A percentile compares a stretch with the other conserved stretches of the same genome.
phyloP scores from a whole-genome alignment of 192 early-diverging fungal species.

The Coemansia sp. region DNA sequence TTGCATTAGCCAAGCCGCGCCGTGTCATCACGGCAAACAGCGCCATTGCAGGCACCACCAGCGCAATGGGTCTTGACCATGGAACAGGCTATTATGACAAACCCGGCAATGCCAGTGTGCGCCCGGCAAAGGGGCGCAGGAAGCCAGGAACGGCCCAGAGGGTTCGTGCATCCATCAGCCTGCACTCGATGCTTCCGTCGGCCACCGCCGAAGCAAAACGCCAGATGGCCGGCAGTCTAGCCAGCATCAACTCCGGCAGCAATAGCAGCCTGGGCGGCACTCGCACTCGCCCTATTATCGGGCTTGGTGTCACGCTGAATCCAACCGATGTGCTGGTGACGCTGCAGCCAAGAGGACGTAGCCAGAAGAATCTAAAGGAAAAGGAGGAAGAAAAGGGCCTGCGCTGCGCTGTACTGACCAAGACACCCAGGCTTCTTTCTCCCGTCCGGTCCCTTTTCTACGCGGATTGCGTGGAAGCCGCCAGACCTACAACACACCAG shows the following conservation, averaged over 20 bases:
- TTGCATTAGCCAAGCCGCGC: slow-evolving; percentile 41
- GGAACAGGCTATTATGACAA: slow-evolving; percentile 1
- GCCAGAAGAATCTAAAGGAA: background rate
- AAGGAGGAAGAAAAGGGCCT: background rate
- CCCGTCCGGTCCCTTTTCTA: background rate
- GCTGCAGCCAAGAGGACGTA: slow-evolving; percentile 22
- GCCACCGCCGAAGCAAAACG: background rate
- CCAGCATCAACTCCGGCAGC: background rate
- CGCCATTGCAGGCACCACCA: slow-evolving; percentile 13
- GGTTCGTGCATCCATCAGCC: slow-evolving; percentile 15
- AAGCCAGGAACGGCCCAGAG: background rate
- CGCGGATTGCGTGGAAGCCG: background rate
- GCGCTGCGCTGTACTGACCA: background rate
- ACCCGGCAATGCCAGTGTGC: background rate
- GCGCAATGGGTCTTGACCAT: background rate
- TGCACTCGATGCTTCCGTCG: slow-evolving; percentile 17
- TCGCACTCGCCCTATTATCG: slow-evolving; percentile 38
- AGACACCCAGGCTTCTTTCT: background rate
- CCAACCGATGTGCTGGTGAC: slow-evolving; percentile 40
- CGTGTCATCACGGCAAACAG: slow-evolving; percentile 23
- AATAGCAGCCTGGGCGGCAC: background rate
- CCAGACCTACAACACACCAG: too few relatives aligned
- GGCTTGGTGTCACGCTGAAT: slow-evolving; percentile 44
- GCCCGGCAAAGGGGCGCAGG: background rate
- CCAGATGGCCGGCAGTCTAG: background rate